A percentile compares a stretch with the other conserved stretches of the same genome.
Evolutionary conservation across 2,329 filamentous ascomycete genomes (phyloP).

Genomic region (Neonectria punicea): DNA sequence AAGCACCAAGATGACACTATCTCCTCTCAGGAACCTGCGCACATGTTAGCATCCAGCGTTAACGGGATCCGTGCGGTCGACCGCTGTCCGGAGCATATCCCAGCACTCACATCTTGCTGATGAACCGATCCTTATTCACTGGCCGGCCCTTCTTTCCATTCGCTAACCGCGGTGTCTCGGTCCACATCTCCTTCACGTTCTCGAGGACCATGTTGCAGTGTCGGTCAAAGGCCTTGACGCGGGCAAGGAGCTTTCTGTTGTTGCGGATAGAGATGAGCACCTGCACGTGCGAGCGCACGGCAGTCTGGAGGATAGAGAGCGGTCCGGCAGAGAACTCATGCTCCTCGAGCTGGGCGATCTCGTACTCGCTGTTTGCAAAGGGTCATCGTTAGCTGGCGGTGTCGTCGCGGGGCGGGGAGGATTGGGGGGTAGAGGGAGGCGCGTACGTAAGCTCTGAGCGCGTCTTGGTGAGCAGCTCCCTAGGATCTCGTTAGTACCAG

Average conservation of each 20-base stretch:
- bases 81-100: background rate
- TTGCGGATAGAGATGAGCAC: conserved; percentile 97
- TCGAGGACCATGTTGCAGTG: conserved; percentile 99
- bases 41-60: conserved; percentile 31
- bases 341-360: conserved; percentile 77
- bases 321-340: conserved; percentile 65
- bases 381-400: conserved; percentile 28
- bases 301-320: conserved; percentile 94
- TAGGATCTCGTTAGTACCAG: conserved; percentile 53
- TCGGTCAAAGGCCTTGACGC: conserved; percentile 97
- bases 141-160: conserved; percentile 89
- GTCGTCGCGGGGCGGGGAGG: conserved; percentile 28
- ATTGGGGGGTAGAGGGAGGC: conserved; percentile 20
- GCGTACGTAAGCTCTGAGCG: conserved; percentile 90
- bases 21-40: conserved; percentile 83
- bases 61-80: background rate
- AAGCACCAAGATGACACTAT: conserved; percentile 88
- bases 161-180: conserved; percentile 84
- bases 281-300: conserved; percentile 92
- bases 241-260: conserved; percentile 96
- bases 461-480: conserved; percentile 89
- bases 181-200: conserved; percentile 98
- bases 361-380: conserved; percentile 77
- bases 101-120: conserved; percentile 91
- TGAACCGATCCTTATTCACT: conserved; percentile 98